Evolutionary conservation across 2,329 filamentous ascomycete genomes (phyloP).

Genomic region (Didymosphaeria variabile): DNA sequence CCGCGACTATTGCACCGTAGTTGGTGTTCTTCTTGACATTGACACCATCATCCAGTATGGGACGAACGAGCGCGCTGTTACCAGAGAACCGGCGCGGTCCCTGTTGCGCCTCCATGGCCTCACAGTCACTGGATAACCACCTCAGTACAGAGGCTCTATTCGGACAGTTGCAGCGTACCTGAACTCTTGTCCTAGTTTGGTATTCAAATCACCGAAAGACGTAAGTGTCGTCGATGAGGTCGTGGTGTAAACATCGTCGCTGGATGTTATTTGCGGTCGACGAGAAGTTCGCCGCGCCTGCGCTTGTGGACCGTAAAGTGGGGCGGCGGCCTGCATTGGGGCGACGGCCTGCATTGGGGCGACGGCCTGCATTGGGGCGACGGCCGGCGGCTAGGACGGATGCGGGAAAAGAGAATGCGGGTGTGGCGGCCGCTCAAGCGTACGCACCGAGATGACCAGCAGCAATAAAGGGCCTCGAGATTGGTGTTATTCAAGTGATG

Average conservation of each 20-base stretch:
- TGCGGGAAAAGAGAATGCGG: slow-evolving; percentile 3
- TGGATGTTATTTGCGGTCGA: slow-evolving; percentile 1
- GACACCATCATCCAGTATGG: slow-evolving; percentile 27
- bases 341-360: slow-evolving; percentile 2
- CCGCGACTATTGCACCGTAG: slow-evolving; percentile 38
- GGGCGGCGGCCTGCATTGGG: slow-evolving; percentile 7
- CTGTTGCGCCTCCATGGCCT: slow-evolving; percentile 39
- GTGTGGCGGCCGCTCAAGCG: background rate
- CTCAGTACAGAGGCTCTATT: background rate
- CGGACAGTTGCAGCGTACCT: background rate
- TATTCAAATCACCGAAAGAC: background rate
- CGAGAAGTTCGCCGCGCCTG: slow-evolving; percentile 5
- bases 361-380: slow-evolving; percentile 2
- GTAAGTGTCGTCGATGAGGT: slow-evolving; percentile 14
- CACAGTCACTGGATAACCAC: background rate
- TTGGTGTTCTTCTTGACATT: slow-evolving; percentile 30
- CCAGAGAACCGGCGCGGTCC: slow-evolving; percentile 44
- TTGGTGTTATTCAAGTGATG: background rate
- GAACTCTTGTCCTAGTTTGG: background rate
- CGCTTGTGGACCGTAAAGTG: slow-evolving; percentile 3
- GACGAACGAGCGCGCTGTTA: slow-evolving; percentile 35
- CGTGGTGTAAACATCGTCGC: slow-evolving; percentile 14
- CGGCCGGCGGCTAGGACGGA: slow-evolving; percentile 8
- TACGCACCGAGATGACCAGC: background rate
- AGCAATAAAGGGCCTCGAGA: background rate